Conservation (phyloP, 129 eudicot species). For the Artemisia annua region DNA sequence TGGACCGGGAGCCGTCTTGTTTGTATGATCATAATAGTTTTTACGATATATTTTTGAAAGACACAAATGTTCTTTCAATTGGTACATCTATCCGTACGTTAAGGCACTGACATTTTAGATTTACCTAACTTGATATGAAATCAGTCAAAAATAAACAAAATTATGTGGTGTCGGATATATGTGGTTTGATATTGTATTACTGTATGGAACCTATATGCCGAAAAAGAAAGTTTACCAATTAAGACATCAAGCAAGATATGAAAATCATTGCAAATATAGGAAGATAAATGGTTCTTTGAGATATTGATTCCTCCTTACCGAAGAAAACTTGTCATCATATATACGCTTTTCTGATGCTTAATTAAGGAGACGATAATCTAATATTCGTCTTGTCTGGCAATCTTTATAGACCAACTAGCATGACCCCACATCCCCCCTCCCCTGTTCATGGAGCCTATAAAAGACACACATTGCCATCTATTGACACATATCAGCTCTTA, state of each 20-base stretch:
- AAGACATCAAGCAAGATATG: slow-evolving; percentile 25
- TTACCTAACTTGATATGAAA: slow-evolving; percentile 23
- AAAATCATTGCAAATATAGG: neutral
- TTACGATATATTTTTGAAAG: slow-evolving; percentile 6
- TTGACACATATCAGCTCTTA: slow-evolving; percentile 37
- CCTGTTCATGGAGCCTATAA: slow-evolving; percentile 55
- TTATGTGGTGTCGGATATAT: slow-evolving; percentile 25
- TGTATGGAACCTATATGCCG: slow-evolving; percentile 3
- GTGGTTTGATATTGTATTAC: neutral
- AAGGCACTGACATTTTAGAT: slow-evolving; percentile 13
- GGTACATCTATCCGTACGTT: slow-evolving; percentile 19
- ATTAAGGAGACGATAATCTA: slow-evolving; percentile 27
- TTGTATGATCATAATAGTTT: slow-evolving; percentile 21
- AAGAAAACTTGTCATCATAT: neutral
- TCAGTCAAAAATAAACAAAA: slow-evolving; percentile 25
- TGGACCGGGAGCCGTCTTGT: slow-evolving; percentile 23
- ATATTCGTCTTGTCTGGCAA: slow-evolving; percentile 35
- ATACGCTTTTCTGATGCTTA: slow-evolving; percentile 46
- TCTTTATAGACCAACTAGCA: slow-evolving; percentile 55
- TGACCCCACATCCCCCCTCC: slow-evolving; percentile 45
- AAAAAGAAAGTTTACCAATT: slow-evolving; percentile 21
- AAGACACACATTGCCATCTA: slow-evolving; percentile 45
- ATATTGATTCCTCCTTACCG: slow-evolving; percentile 37
- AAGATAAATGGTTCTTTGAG: slow-evolving; percentile 29
- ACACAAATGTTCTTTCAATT: slow-evolving; percentile 6